phyloP scores from a whole-genome alignment of 164 flowering plant species.

The Stephania yunnanensis region DNA sequence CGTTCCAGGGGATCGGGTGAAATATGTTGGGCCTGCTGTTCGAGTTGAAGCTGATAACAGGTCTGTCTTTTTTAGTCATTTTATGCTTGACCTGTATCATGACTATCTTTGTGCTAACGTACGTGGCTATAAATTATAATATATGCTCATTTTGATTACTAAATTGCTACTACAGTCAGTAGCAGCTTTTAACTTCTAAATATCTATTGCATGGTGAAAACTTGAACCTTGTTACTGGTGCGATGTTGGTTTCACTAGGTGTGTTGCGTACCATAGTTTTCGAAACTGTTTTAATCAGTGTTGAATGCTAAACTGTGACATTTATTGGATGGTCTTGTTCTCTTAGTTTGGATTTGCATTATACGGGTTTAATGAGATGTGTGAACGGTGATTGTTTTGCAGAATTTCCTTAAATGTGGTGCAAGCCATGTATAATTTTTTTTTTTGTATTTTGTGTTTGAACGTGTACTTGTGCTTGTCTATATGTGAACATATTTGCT shows the following conservation, averaged over 20 bases:
- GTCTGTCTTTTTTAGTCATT: constrained; percentile 25
- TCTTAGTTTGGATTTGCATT: neutral
- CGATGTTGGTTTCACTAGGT: no score
- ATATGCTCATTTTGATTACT: neutral
- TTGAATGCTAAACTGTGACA: neutral
- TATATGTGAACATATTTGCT: neutral
- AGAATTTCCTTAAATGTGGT: neutral
- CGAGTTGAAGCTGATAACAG: constrained; percentile 53
- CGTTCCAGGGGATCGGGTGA: constrained; percentile 73
- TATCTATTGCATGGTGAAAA: no score
- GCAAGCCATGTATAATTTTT: neutral
- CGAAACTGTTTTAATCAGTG: neutral
- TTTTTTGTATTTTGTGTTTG: neutral
- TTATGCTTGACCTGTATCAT: neutral
- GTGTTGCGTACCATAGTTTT: no score
- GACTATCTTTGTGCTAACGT: neutral
- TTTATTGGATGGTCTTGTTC: neutral
- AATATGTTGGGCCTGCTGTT: constrained; percentile 61
- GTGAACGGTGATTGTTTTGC: neutral
- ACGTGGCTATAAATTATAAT: neutral
- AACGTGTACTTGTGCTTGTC: neutral
- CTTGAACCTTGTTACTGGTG: no score
- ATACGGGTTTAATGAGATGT: neutral
- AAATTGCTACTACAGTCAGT: neutral
- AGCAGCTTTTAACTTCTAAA: no score